Base-by-base conservation (phyloP, 2,329 filamentous ascomycete species). In the Aspergillus aculeatinus region DNA sequence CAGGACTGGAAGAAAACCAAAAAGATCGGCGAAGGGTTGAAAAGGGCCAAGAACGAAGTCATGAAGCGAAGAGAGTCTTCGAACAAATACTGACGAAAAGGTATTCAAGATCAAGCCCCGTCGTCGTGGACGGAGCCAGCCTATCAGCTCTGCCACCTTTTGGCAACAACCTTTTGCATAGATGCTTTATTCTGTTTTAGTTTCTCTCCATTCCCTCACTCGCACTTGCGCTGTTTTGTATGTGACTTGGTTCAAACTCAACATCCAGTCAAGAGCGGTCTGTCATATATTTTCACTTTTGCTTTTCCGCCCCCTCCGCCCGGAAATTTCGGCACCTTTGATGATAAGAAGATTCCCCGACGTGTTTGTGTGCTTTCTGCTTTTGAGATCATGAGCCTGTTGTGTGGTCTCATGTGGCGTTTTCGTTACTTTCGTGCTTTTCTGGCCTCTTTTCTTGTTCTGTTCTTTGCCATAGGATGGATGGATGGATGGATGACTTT, bases 1-100 rank as follows among this genome's bases (percentile, higher is more conserved):
- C 71, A 72, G 35, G 76, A 80, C 58, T 82, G 80, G 80, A 73
- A 71, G 51, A 75, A 75, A 53, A 70, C 74, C n/a, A 75, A 71
- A 60, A 76, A 76, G 60, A 57, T 81, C 23, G 76, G 78, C 49
- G 78, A 81, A 58, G 74, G 76, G 52, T 67, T 81, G 59, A 76
- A 74, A 62, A 74, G 72, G 58, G 76, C 76, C 35, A 80, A 79
- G 65, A 72, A 65, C 33, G 77, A 78, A 49, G 68, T 79, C 61
- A 61, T 77, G 48, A 77, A 71, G 68, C 70, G 70, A 33, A 72
- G 74, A 56, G 75, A 77, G 21, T 64, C 68, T 59, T 71, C 68
- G 14, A 65, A 59, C 33, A 71, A 68, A 59, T 19, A 33, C 23
- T 27, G 63, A 44, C 61, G 14, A 58, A 31, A 55, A 48, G 11